These are phyloP conservation scores for Lasiodiplodia theobromae DNA, from an alignment of 2,329 filamentous ascomycete genomes.

Conservation along the genomic window DNA sequence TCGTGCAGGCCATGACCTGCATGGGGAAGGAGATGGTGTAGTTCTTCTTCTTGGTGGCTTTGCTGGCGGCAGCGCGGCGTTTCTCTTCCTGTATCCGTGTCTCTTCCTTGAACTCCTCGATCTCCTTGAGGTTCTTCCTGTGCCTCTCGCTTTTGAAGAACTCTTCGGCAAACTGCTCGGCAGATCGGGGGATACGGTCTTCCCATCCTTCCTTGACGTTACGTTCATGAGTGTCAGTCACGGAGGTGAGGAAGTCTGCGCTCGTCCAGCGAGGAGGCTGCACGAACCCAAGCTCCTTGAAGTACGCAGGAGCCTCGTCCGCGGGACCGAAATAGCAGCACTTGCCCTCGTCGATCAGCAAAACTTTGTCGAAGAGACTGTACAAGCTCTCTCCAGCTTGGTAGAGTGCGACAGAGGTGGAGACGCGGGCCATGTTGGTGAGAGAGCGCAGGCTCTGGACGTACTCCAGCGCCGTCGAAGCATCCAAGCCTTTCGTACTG, in stretches of 20 bases:
- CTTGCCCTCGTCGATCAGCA: slow-evolving; percentile 50
- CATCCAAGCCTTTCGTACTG: slow-evolving; percentile 75
- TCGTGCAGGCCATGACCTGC: slow-evolving; percentile 50
- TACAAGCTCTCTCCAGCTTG: slow-evolving; percentile 63
- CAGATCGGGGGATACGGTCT: slow-evolving; percentile 61
- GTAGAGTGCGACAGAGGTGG: slow-evolving; percentile 73
- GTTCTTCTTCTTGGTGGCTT: slow-evolving; percentile 51
- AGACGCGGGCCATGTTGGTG: slow-evolving; percentile 68
- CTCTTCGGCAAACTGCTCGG: slow-evolving; percentile 61
- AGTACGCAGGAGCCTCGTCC: slow-evolving; percentile 68
- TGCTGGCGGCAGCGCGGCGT: slow-evolving; percentile 41
- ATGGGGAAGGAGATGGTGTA: slow-evolving; percentile 48
- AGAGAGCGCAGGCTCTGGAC: slow-evolving; percentile 70
- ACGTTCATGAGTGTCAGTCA: slow-evolving; percentile 69
- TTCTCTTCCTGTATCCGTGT: slow-evolving; percentile 42
- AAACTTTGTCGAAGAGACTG: slow-evolving; percentile 48
- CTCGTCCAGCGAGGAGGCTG: slow-evolving; percentile 72
- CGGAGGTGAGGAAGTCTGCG: slow-evolving; percentile 75
- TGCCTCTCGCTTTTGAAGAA: slow-evolving; percentile 47
- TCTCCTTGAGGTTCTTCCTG: slow-evolving; percentile 48
- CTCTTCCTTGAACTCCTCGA: slow-evolving; percentile 49
- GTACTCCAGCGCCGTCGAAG: slow-evolving; percentile 76
- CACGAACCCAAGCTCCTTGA: slow-evolving; percentile 71
- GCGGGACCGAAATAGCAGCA: slow-evolving; percentile 68
- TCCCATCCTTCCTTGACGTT: slow-evolving; percentile 64